These are phyloP conservation scores for Psophocarpus tetragonolobus DNA, from an alignment of 306 rosid genomes.

Conservation along the genomic window DNA sequence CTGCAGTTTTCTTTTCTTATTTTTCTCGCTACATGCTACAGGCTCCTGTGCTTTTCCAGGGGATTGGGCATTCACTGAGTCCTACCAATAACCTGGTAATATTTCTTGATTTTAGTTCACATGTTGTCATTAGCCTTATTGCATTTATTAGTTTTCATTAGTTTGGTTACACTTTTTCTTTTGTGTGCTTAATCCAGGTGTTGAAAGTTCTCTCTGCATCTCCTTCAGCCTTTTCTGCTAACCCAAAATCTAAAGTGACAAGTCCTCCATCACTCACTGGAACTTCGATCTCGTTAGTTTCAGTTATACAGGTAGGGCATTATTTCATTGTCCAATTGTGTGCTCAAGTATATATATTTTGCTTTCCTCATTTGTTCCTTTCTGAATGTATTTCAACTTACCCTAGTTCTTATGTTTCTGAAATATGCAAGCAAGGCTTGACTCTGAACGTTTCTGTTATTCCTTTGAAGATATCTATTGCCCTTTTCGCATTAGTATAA, in stretches of 20 bases:
- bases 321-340: neutral
- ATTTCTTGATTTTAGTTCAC: slow-evolving; percentile 19
- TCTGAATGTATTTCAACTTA: neutral
- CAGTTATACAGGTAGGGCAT: slow-evolving; percentile 73
- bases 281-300: slow-evolving; percentile 81
- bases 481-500: neutral
- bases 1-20: slow-evolving; percentile 27
- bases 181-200: slow-evolving; percentile 54
- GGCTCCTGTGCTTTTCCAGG: slow-evolving; percentile 98
- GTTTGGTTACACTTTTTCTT: slow-evolving; percentile 24
- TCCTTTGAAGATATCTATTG: neutral
- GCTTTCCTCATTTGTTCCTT: slow-evolving; percentile 3
- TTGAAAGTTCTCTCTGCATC: slow-evolving; percentile 90
- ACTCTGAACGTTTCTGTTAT: neutral
- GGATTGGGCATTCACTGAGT: slow-evolving; percentile 86
- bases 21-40: slow-evolving; percentile 46
- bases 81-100: slow-evolving; percentile 88
- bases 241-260: slow-evolving; percentile 76
- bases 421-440: neutral
- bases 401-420: neutral
- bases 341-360: neutral
- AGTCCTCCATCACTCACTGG: slow-evolving; percentile 92
- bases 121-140: slow-evolving; percentile 5
- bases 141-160: slow-evolving; percentile 14
- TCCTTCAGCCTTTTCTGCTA: slow-evolving; percentile 88